Conservation (phyloP, 441 rosid genomes). For the Hura crepitans region DNA sequence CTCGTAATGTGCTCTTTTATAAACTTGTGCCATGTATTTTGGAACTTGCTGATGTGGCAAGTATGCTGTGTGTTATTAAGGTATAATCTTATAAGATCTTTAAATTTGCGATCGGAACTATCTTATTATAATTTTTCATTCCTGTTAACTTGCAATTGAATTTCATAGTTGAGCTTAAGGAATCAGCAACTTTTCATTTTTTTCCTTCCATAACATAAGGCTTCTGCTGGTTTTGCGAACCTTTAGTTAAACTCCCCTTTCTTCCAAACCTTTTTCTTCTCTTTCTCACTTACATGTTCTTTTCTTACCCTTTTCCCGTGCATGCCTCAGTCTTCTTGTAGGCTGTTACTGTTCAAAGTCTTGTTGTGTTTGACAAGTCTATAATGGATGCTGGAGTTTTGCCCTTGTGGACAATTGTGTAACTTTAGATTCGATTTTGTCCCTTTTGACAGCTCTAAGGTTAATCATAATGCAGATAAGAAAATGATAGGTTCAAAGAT, state of each 20-base stretch:
- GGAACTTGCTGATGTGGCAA: neutral
- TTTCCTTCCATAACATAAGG: neutral
- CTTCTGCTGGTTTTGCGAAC: neutral
- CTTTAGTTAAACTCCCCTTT: neutral
- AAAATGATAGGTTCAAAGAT: neutral
- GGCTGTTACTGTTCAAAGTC: no score
- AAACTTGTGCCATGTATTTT: neutral
- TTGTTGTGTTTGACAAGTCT: no score
- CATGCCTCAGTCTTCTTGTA: no score
- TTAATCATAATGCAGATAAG: neutral
- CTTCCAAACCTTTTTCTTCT: no score
- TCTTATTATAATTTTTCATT: neutral
- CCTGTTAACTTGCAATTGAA: neutral
- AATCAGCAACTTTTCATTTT: neutral
- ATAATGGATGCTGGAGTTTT: no score
- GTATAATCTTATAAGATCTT: neutral
- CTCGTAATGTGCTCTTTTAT: neutral
- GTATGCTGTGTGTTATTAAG: neutral
- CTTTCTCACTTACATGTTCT: no score
- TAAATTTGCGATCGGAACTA: neutral
- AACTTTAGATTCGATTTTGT: neutral
- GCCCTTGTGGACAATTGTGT: neutral
- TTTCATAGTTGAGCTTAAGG: neutral
- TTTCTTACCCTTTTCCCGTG: no score
- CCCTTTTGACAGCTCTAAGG: neutral